Evolutionary conservation across 2,329 filamentous ascomycete species (phyloP).

Genomic region (Rhynchosporium graminicola): DNA sequence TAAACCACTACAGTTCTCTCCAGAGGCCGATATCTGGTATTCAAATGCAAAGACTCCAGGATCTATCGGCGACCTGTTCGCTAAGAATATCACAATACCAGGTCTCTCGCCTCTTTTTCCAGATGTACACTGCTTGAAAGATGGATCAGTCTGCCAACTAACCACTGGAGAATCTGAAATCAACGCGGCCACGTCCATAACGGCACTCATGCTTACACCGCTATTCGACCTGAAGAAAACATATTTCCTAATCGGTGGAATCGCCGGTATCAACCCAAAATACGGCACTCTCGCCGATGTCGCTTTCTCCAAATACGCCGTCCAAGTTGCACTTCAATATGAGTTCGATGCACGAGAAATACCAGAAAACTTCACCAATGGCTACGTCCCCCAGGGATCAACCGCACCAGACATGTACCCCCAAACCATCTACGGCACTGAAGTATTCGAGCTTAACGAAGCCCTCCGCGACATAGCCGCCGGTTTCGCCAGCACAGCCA

Average conservation of each 20-base stretch:
- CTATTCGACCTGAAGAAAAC: constrained; percentile 65
- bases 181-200: constrained; percentile 69
- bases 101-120: constrained; percentile 68
- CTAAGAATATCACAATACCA: constrained; percentile 57
- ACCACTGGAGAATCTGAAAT: constrained; percentile 71
- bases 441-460: constrained; percentile 67
- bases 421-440: constrained; percentile 62
- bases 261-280: constrained; percentile 73
- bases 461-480: constrained; percentile 56
- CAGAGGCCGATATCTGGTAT: constrained; percentile 65
- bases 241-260: constrained; percentile 72
- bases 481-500: constrained; percentile 51
- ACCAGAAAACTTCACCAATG: constrained; percentile 63
- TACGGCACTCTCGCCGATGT: constrained; percentile 65
- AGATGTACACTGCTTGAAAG: constrained; percentile 61
- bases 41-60: constrained; percentile 48
- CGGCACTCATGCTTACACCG: constrained; percentile 61
- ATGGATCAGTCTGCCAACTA: constrained; percentile 66
- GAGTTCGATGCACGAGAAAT: constrained; percentile 73
- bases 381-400: constrained; percentile 67
- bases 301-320: constrained; percentile 66
- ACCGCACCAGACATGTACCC: constrained; percentile 58
- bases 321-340: constrained; percentile 75
- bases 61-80: constrained; percentile 55
- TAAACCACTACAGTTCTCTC: constrained; percentile 52